Base-by-base conservation (phyloP, 139 green algal species). In the Pseudopediastrum boryanum region DNA sequence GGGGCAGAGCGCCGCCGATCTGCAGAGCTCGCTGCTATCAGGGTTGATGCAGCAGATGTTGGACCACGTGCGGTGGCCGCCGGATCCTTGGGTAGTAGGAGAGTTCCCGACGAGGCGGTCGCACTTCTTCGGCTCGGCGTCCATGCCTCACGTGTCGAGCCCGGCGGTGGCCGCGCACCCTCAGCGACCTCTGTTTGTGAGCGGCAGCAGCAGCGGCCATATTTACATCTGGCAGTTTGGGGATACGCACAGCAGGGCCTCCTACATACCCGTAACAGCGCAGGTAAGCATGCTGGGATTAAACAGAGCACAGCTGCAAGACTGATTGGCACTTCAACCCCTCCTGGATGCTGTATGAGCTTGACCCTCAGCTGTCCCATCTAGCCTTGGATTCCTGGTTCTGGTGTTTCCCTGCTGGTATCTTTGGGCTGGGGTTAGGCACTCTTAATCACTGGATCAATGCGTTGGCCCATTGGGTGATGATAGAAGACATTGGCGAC, bases 161-260 rank as follows among this genome's bases (percentile, higher is more conserved):
- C 43, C 38, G 23, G 51, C 62, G 29, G 31, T 82, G 9, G 84
- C 58, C 35, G 41, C 79, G 6, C 75, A 85, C 51, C 83, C 83
- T 12, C 62, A 68, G 50, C 50, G 68, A 39, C 71, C 48, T 38
- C 62, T 72, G 41, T 73, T 58, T 58, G 66, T 71, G 25, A 75
- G 62, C 76, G 90, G 88, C 12, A 85, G 78, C 58, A 36, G 61
- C 19, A 83, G 59, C 31, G 90, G 88, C 2, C 82, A 86, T 58
- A 72, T 95, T 9, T 89, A 89, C 80, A 68, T 94, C 43, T 94
- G 88, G 87, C 85, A 87, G 65, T 94, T 89, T 85, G 89, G 84
- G 0, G 69, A 75, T 8, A 33, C 38, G 1, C 54, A 56, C 42
- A 75, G 85, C 1, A 63, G 75, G 36, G 83, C 83, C 2, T 77